Percentiles rank a stretch among this genome's conserved stretches.
Evolutionary conservation across 192 early-diverging fungal species (phyloP).

Genomic region (Geranomyces michiganensis): DNA sequence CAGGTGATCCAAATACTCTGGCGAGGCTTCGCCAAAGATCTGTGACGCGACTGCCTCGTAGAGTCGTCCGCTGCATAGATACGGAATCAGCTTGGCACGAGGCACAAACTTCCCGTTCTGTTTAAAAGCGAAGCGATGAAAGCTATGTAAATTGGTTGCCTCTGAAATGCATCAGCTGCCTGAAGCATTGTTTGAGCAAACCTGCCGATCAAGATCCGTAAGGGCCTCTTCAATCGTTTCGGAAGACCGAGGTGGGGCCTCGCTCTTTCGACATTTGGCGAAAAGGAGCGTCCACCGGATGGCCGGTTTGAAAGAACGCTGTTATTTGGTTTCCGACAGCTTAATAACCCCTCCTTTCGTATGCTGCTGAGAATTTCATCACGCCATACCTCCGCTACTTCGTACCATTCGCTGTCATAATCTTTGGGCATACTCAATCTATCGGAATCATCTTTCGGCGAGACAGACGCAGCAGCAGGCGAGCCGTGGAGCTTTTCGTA

Average conservation of each 20-base stretch:
- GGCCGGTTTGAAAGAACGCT: slow-evolving; percentile 39
- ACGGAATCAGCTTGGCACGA: slow-evolving; percentile 10
- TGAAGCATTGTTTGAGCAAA: neutral
- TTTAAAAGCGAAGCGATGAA: neutral
- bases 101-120: slow-evolving; percentile 11
- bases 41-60: slow-evolving; percentile 28
- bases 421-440: neutral
- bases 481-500: neutral
- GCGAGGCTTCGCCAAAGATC: slow-evolving; percentile 12
- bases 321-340: too few species aligned
- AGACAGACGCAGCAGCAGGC: neutral
- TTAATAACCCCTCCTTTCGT: neutral
- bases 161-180: slow-evolving; percentile 5
- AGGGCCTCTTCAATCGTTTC: neutral
- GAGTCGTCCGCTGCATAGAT: slow-evolving; percentile 34
- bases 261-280: neutral
- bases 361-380: too few species aligned
- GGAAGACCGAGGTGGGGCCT: too few species aligned
- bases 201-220: slow-evolving; percentile 9
- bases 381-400: slow-evolving; percentile 33
- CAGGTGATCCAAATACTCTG: slow-evolving; percentile 38
- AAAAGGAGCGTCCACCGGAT: slow-evolving; percentile 39
- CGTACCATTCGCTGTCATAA: slow-evolving; percentile 27
- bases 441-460: neutral
- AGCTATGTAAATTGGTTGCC: too few species aligned